Conservation (phyloP, 257 asterid species). For the Scutellaria baicalensis region DNA sequence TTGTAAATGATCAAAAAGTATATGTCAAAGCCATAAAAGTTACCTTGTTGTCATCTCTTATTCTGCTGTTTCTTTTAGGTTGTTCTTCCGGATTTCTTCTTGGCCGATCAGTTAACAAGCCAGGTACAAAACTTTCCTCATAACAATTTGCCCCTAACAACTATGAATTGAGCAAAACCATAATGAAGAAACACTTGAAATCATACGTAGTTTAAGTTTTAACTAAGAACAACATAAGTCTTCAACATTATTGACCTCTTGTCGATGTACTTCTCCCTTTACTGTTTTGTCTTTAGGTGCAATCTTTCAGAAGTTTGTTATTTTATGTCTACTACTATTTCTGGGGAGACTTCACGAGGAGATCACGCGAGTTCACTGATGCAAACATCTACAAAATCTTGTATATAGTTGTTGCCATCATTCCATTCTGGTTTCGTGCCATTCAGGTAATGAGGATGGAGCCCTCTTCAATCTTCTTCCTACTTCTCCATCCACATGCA, state of each 20-base stretch:
- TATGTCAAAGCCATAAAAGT: not conserved
- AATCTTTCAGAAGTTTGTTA: conserved; percentile 59
- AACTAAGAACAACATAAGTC: not conserved
- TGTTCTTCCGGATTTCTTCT: conserved; percentile 67
- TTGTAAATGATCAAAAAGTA: not conserved
- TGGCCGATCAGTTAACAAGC: conserved; percentile 96
- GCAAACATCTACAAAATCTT: conserved; percentile 24
- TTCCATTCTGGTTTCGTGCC: conserved; percentile 62
- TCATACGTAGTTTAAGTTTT: not conserved
- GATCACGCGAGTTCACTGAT: conserved; percentile 29
- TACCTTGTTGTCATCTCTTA: not conserved
- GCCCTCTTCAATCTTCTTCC: not conserved
- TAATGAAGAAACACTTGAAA: not conserved
- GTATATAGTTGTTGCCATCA: conserved; percentile 41
- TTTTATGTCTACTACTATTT: conserved; percentile 65
- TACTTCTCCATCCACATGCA: not conserved
- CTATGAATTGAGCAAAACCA: no score
- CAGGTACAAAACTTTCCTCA: conserved; percentile 40
- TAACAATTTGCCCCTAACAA: no score
- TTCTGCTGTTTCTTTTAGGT: conserved; percentile 35
- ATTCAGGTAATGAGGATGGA: conserved; percentile 44
- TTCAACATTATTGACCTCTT: not conserved
- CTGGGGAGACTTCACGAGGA: conserved; percentile 51
- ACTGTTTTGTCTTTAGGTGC: conserved; percentile 35
- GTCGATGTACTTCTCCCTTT: not conserved